A percentile compares a stretch with the other conserved stretches of the same genome.
Conservation (phyloP, 1,139 yeast species). For the Scheffersomyces lignicola region DNA sequence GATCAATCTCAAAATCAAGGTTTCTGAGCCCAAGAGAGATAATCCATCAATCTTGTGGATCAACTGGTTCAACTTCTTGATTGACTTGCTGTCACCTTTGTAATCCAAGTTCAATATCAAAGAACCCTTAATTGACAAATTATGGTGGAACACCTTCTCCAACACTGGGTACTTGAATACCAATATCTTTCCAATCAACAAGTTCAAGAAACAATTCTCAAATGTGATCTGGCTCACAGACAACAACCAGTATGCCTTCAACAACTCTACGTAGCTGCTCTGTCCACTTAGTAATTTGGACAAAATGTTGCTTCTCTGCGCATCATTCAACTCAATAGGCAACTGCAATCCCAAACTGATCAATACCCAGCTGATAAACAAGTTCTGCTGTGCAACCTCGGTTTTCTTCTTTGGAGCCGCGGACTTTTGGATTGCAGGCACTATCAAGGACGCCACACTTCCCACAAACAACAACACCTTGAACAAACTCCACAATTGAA, state of each 20-base stretch:
- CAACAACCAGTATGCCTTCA: conserved; percentile 31
- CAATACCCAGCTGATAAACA: conserved; percentile 22
- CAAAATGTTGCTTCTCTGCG: conserved; percentile 20
- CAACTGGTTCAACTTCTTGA: conserved; percentile 26
- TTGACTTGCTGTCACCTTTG: conserved; percentile 24
- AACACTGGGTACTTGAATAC: conserved; percentile 21
- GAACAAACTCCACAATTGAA: conserved; percentile 28
- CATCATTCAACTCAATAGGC: conserved; percentile 23
- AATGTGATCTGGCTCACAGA: conserved; percentile 34
- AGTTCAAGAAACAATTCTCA: conserved; percentile 36
- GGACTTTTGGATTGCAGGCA: conserved; percentile 20
- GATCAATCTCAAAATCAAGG: conserved; percentile 26
- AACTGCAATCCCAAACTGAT: conserved; percentile 30
- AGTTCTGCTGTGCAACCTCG: background rate
- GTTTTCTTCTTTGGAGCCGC: conserved; percentile 5
- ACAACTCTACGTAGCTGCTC: conserved; percentile 15
- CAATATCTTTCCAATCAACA: conserved; percentile 32
- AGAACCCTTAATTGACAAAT: conserved; percentile 27
- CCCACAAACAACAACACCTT: conserved; percentile 27
- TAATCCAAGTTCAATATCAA: conserved; percentile 34
- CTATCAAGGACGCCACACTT: conserved; percentile 24
- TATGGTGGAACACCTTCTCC: conserved; percentile 21
- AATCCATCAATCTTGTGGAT: conserved; percentile 36
- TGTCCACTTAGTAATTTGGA: conserved; percentile 24
- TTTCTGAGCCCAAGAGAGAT: conserved; percentile 29